Percentiles rank a stretch among this genome's conserved stretches.
These are phyloP conservation scores for Boletus sp. DNA, from an alignment of 1,284 basidiomycete genomes.

Conservation along the genomic window DNA sequence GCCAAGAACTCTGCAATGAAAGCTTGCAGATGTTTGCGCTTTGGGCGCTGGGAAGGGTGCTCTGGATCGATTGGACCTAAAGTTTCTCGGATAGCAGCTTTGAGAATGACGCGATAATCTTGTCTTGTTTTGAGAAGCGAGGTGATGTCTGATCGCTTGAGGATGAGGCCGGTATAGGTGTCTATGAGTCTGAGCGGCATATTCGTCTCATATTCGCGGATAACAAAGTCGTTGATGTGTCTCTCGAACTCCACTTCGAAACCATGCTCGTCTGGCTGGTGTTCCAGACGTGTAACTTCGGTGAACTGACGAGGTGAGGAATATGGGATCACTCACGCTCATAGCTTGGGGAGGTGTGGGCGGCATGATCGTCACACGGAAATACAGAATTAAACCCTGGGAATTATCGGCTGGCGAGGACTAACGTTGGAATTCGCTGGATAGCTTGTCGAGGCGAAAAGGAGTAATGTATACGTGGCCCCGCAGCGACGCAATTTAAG, in stretches of 20 bases:
- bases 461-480: neutral
- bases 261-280: neutral
- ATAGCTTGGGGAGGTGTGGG: neutral
- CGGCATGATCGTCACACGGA: neutral
- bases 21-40: neutral
- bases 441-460: neutral
- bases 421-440: neutral
- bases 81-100: neutral
- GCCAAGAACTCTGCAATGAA: slow-evolving; percentile 9
- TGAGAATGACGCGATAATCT: neutral
- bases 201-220: neutral
- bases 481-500: neutral
- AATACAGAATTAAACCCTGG: too few species aligned
- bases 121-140: slow-evolving; percentile 1
- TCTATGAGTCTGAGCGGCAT: slow-evolving; percentile 12
- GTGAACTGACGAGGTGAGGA: neutral
- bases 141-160: slow-evolving; percentile 5
- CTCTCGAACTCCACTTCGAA: neutral
- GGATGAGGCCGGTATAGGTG: slow-evolving; percentile 10
- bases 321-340: neutral
- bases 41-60: neutral
- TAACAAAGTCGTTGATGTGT: slow-evolving; percentile 1
- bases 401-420: neutral
- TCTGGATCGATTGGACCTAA: neutral
- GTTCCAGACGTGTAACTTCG: neutral